A percentile compares a stretch with the other conserved stretches of the same genome.
phyloP scores from a whole-genome alignment of 1,139 yeast genomes.

The Geotrichum reessii region DNA sequence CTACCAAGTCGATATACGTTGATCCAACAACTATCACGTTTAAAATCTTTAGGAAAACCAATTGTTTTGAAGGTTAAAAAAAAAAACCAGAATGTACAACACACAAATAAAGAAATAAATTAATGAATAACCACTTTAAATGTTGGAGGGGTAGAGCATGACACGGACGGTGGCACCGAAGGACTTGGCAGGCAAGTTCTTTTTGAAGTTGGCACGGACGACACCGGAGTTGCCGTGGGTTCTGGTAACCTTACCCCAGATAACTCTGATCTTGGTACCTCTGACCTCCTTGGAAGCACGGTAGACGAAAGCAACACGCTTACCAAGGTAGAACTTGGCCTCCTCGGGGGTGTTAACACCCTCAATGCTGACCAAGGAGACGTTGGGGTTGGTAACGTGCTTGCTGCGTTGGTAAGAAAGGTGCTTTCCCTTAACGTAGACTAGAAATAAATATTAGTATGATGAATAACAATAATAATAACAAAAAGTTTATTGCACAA shows the following conservation, averaged over 20 bases:
- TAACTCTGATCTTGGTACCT: constrained; percentile 98
- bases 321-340: constrained; percentile 98
- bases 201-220: constrained; percentile 98
- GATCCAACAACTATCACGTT: neutral
- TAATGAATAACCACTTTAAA: constrained; percentile 44
- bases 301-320: constrained; percentile 99
- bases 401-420: constrained; percentile 99
- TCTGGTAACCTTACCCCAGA: constrained; percentile 94
- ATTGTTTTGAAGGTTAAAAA: neutral
- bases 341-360: constrained; percentile 89
- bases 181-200: constrained; percentile 98
- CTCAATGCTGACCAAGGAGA: constrained; percentile 93
- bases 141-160: constrained; percentile 99
- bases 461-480: neutral
- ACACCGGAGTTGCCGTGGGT: constrained; percentile 98
- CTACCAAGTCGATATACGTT: neutral
- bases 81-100: neutral
- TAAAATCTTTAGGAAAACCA: neutral
- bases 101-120: neutral
- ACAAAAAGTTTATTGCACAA: neutral
- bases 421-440: constrained; percentile 99
- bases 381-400: constrained; percentile 97
- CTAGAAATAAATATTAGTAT: constrained; percentile 38
- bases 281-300: constrained; percentile 96
- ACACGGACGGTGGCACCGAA: constrained; percentile 99